phyloP scores from a whole-genome alignment of 208 protist genomes.

The Novymonas esmeraldas region DNA sequence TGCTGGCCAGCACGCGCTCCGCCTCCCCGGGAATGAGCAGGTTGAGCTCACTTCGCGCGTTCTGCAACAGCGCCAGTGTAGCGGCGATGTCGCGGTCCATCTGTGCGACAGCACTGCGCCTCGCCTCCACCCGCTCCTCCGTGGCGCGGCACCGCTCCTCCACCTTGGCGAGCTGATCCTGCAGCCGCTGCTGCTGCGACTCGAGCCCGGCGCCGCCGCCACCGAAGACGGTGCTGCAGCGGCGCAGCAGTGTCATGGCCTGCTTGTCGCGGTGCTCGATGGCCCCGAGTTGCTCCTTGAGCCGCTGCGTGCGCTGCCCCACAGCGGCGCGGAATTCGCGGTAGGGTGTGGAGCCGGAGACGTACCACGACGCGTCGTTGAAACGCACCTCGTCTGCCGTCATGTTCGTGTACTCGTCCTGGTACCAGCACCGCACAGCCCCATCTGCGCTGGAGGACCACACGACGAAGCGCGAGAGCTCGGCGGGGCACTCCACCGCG shows the following conservation, averaged over 20 bases:
- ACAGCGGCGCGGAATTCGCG: slow-evolving; percentile 68
- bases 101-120: slow-evolving; percentile 34
- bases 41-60: slow-evolving; percentile 56
- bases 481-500: slow-evolving; percentile 46
- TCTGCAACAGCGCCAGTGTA: slow-evolving; percentile 48
- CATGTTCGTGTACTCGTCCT: slow-evolving; percentile 76
- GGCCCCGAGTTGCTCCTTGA: slow-evolving; percentile 50
- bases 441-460: slow-evolving; percentile 79
- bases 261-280: slow-evolving; percentile 39
- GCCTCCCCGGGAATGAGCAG: slow-evolving; percentile 34
- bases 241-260: slow-evolving; percentile 44
- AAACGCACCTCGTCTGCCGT: slow-evolving; percentile 69
- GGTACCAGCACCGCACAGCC: slow-evolving; percentile 84
- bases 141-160: slow-evolving; percentile 38
- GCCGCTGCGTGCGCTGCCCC: slow-evolving; percentile 43
- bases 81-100: slow-evolving; percentile 60
- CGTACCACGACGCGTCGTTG: slow-evolving; percentile 74
- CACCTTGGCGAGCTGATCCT: slow-evolving; percentile 45
- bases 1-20: slow-evolving; percentile 29
- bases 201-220: slow-evolving; percentile 34
- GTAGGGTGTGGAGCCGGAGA: slow-evolving; percentile 75
- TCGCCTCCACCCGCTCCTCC: slow-evolving; percentile 34
- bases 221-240: slow-evolving; percentile 51
- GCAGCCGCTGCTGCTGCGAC: slow-evolving; percentile 38
- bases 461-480: slow-evolving; percentile 78